These are phyloP conservation scores for Colletotrichum liaoningense DNA, from an alignment of 2,329 filamentous ascomycete species.

Conservation along the genomic window DNA sequence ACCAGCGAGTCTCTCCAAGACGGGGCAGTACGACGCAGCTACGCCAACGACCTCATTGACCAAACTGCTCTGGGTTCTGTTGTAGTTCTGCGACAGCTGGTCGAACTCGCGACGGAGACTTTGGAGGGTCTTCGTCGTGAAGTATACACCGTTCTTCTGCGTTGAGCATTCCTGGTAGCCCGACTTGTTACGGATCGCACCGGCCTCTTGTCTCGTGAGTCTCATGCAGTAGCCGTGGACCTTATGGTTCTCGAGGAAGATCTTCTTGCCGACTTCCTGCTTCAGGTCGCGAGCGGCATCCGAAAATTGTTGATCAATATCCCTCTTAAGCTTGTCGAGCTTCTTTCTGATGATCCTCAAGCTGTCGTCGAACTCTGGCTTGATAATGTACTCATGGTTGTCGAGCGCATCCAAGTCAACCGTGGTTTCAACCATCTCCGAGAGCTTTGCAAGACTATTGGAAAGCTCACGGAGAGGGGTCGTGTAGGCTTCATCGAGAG, in stretches of 20 bases:
- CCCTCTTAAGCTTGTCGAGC: conserved; percentile 83
- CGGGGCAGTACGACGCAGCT: conserved; percentile 92
- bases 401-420: conserved; percentile 96
- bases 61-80: conserved; percentile 90
- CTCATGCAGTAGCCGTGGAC: conserved; percentile 98
- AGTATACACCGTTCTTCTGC: conserved; percentile 99
- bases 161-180: conserved; percentile 95
- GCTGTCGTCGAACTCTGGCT: conserved; percentile 94
- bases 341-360: conserved; percentile 90
- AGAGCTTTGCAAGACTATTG: conserved; percentile 84
- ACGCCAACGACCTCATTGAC: conserved; percentile 94
- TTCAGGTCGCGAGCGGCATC: conserved; percentile 83
- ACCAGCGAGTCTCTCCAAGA: conserved; percentile 88
- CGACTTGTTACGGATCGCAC: conserved; percentile 91
- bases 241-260: conserved; percentile 96
- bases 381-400: conserved; percentile 98
- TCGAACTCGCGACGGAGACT: conserved; percentile 90
- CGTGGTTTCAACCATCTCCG: conserved; percentile 98
- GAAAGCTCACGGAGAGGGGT: conserved; percentile 81
- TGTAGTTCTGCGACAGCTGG: conserved; percentile 93
- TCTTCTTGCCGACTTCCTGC: conserved; percentile 97
- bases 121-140: conserved; percentile 87
- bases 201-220: conserved; percentile 89
- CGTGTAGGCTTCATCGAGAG: conserved; percentile 89
- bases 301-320: conserved; percentile 86